Percentiles rank a stretch among this genome's conserved stretches.
phyloP scores from a whole-genome alignment of 1,284 basidiomycete genomes.

The Malassezia equina region DNA sequence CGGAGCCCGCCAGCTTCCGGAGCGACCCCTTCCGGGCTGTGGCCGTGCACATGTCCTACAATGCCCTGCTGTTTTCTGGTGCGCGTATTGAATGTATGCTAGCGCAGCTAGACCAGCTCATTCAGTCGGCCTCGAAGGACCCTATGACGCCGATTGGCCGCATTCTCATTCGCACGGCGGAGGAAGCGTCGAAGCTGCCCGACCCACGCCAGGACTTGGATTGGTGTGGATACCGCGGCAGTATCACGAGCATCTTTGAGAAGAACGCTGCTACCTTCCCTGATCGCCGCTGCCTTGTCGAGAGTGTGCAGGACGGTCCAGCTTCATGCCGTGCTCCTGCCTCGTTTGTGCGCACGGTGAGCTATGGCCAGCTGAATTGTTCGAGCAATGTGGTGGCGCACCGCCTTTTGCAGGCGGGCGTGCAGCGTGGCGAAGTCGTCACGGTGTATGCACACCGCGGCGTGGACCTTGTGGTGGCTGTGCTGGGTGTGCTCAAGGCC shows the following conservation, averaged over 20 bases:
- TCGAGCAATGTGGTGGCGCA: constrained; percentile 87
- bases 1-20: constrained; percentile 1
- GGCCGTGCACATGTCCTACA: constrained; percentile 76
- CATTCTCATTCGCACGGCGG: constrained; percentile 51
- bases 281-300: constrained; percentile 40
- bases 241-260: constrained; percentile 63
- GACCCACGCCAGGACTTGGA: constrained; percentile 79
- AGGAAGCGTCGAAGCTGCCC: constrained; percentile 65
- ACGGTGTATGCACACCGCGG: constrained; percentile 98
- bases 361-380: constrained; percentile 70
- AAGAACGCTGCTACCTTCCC: constrained; percentile 37
- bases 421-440: constrained; percentile 89
- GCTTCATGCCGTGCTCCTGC: constrained; percentile 55
- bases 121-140: constrained; percentile 61
- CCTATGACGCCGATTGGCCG: constrained; percentile 43
- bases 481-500: constrained; percentile 91
- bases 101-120: constrained; percentile 72
- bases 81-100: constrained; percentile 67
- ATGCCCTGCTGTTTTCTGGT: constrained; percentile 83
- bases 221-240: constrained; percentile 95
- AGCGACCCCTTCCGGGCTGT: constrained; percentile 49
- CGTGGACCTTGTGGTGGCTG: constrained; percentile 91
- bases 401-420: constrained; percentile 70
- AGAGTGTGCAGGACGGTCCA: constrained; percentile 66
- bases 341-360: constrained; percentile 57